These are phyloP conservation scores for Megacollybia platyphylla DNA, from an alignment of 1,284 basidiomycete genomes.

Conservation along the genomic window DNA sequence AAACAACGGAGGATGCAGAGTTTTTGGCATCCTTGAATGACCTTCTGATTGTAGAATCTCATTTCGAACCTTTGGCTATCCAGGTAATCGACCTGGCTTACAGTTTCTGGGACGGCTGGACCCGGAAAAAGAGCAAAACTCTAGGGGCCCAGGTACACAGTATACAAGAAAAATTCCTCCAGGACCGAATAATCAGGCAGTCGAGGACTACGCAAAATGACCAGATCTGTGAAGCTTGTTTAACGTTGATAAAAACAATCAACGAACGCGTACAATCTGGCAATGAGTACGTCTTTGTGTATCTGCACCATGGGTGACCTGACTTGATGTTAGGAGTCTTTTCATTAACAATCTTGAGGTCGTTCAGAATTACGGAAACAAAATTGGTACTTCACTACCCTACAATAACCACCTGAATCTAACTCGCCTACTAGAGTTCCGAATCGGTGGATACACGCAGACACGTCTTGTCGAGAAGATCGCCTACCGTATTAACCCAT, in stretches of 20 bases:
- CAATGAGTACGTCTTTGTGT: no score
- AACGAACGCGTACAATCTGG: no score
- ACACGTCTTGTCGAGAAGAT: conserved; percentile 3
- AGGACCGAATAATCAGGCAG: no score
- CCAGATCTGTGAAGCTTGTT: no score
- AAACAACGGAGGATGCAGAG: conserved; percentile 11
- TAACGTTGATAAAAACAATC: no score
- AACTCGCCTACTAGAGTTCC: conserved; percentile 6
- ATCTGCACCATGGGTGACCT: no score
- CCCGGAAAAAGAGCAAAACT: conserved; percentile 8
- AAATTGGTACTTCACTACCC: no score
- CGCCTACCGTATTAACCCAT: conserved; percentile 20
- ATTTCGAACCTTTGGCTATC: conserved; percentile 9
- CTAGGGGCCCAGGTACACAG: not conserved
- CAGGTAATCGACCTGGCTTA: conserved; percentile 9
- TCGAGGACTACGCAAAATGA: no score
- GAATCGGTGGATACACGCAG: not conserved
- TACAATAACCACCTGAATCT: conserved; percentile 4
- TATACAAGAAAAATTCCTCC: not conserved
- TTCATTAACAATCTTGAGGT: no score
- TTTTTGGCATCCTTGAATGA: conserved; percentile 17
- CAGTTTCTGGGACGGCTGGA: conserved; percentile 10
- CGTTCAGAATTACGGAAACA: no score
- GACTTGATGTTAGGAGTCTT: no score
- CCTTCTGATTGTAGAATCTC: conserved; percentile 11